Evolutionary conservation across 2,329 filamentous ascomycete species (phyloP).

Genomic region (Pseudogymnoascus sp.): DNA sequence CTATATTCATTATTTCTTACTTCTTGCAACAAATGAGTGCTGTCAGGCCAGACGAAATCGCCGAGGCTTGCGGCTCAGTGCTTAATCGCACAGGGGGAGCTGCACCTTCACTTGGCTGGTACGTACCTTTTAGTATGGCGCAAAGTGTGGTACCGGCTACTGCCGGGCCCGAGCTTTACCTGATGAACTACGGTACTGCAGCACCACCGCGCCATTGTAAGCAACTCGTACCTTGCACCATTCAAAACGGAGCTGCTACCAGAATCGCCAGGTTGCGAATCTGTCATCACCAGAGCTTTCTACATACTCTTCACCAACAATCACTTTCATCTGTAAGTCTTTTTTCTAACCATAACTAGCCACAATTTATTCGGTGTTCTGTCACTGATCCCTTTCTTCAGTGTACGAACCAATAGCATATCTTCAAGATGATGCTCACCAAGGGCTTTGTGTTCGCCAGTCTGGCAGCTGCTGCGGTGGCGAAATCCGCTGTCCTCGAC

Average conservation of each 20-base stretch:
- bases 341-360: neutral
- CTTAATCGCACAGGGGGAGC: neutral
- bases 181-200: neutral
- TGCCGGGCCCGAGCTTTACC: neutral
- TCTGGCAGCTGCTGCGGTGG: slow-evolving; percentile 47
- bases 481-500: slow-evolving; percentile 80
- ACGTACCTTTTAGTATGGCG: neutral
- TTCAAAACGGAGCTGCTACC: neutral
- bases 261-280: slow-evolving; percentile 7
- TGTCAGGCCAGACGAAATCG: neutral
- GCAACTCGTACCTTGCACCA: neutral
- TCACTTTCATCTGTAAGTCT: neutral
- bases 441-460: slow-evolving; percentile 52
- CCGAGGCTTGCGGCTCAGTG: neutral
- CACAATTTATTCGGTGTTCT: neutral
- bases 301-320: slow-evolving; percentile 3
- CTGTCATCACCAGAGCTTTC: neutral
- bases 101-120: neutral
- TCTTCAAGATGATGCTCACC: slow-evolving; percentile 33
- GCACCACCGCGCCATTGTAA: neutral
- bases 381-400: neutral
- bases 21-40: neutral
- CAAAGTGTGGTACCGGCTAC: slow-evolving; percentile 2
- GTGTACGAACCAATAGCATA: neutral
- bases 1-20: neutral